These are phyloP conservation scores for Clitopilus hobsonii DNA, from an alignment of 768 basidiomycete genomes.

Conservation along the genomic window DNA sequence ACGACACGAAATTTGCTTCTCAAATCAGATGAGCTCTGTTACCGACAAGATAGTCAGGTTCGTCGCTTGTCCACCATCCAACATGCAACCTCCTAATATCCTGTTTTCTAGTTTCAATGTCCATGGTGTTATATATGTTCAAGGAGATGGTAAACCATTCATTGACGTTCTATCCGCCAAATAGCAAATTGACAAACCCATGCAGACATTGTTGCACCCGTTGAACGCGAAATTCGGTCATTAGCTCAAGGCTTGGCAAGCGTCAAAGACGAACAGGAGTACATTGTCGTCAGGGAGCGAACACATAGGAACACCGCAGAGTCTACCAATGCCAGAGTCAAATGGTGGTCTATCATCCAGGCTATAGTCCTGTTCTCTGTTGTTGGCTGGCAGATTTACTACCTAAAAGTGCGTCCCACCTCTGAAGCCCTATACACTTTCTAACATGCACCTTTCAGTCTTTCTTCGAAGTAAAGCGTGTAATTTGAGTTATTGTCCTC, in stretches of 20 bases:
- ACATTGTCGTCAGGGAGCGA: slow-evolving; percentile 90
- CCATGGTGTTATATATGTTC: slow-evolving; percentile 92
- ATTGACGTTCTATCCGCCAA: too few species aligned
- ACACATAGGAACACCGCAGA: slow-evolving; percentile 93
- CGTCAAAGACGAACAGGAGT: slow-evolving; percentile 99
- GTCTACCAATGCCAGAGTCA: slow-evolving; percentile 91
- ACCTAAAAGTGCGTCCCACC: slow-evolving; percentile 68
- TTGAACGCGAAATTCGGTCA: slow-evolving; percentile 90
- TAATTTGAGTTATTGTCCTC: slow-evolving; percentile 48
- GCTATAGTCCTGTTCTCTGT: slow-evolving; percentile 81
- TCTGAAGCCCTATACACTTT: slow-evolving; percentile 4
- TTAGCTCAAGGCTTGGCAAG: slow-evolving; percentile 76
- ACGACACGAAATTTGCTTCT: slow-evolving; percentile 94
- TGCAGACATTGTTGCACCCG: slow-evolving; percentile 83
- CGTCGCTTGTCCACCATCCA: slow-evolving; percentile 14
- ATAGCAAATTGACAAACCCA: too few species aligned
- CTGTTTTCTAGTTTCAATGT: slow-evolving; percentile 79
- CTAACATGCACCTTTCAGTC: slow-evolving; percentile 37
- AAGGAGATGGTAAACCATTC: slow-evolving; percentile 89
- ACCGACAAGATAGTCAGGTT: slow-evolving; percentile 95
- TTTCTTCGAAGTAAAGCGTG: slow-evolving; percentile 89
- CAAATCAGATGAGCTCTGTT: slow-evolving; percentile 96
- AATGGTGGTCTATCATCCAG: slow-evolving; percentile 98
- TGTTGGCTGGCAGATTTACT: slow-evolving; percentile 97
- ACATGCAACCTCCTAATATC: slow-evolving; percentile 3